Conservation (phyloP, 768 basidiomycete species). For the Kockovaella imperatae region DNA sequence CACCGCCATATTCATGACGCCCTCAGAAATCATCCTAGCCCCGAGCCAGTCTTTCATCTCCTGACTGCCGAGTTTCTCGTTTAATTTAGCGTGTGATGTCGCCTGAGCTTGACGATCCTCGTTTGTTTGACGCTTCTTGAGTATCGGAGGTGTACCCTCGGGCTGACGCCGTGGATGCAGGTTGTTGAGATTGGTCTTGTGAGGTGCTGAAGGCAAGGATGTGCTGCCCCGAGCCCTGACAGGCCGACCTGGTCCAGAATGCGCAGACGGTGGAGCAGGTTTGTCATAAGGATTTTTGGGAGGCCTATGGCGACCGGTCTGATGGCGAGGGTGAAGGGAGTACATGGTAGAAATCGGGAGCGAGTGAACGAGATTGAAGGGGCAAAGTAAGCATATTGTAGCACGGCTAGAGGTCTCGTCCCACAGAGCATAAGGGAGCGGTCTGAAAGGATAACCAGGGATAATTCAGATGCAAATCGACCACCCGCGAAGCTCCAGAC, state of each 20-base stretch:
- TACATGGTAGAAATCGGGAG: neutral
- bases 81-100: slow-evolving; percentile 10
- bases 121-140: slow-evolving; percentile 7
- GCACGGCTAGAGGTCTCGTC: neutral
- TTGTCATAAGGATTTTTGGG: slow-evolving; percentile 6
- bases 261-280: neutral
- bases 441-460: neutral
- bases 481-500: no score
- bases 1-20: slow-evolving; percentile 32
- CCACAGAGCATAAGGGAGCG: slow-evolving; percentile 1
- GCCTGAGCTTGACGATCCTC: slow-evolving; percentile 6
- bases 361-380: slow-evolving; percentile 3
- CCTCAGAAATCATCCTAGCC: slow-evolving; percentile 12
- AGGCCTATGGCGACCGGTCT: slow-evolving; percentile 11
- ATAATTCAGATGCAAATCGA: no score
- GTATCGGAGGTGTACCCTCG: slow-evolving; percentile 8
- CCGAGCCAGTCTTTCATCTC: slow-evolving; percentile 33
- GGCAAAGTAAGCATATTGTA: neutral
- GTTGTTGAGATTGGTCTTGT: slow-evolving; percentile 1
- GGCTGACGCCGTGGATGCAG: slow-evolving; percentile 6
- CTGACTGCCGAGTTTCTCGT: slow-evolving; percentile 18
- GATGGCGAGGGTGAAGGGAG: slow-evolving; percentile 1
- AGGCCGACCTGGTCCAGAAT: no score
- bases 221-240: no score
- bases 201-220: no score